Evolutionary conservation across 106 monocot species (phyloP).

Genomic region (Cymbidium sinense): DNA sequence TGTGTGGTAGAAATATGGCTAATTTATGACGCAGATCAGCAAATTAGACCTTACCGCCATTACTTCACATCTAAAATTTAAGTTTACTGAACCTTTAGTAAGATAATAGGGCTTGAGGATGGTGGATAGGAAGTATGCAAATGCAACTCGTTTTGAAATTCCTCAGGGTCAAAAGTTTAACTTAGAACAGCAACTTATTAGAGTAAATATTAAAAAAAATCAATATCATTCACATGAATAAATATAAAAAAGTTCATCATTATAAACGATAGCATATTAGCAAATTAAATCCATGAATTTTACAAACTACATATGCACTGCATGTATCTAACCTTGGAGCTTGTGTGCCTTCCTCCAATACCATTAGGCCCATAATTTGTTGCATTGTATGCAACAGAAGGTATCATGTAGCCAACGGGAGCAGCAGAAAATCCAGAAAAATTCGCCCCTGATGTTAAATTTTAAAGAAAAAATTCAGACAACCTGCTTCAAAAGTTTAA

Average conservation of each 20-base stretch:
- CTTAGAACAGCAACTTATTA: neutral
- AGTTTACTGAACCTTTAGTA: neutral
- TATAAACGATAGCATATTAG: neutral
- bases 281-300: neutral
- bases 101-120: too few relatives aligned
- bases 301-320: neutral
- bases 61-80: neutral
- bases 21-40: neutral
- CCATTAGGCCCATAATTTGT: constrained; percentile 76
- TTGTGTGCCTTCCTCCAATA: constrained; percentile 52
- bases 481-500: neutral
- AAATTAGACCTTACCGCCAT: neutral
- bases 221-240: neutral
- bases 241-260: neutral
- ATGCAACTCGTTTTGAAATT: neutral
- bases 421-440: constrained; percentile 49
- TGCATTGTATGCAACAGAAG: constrained; percentile 53
- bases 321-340: constrained; percentile 52
- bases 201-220: neutral
- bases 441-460: constrained; percentile 34
- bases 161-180: neutral
- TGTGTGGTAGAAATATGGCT: neutral
- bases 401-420: constrained; percentile 66
- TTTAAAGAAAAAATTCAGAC: neutral
- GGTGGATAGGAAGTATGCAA: neutral